Percentiles rank a stretch among this genome's conserved stretches.
These are phyloP conservation scores for Cladosporium sp. DNA, from an alignment of 2,329 filamentous ascomycete genomes.

Conservation along the genomic window DNA sequence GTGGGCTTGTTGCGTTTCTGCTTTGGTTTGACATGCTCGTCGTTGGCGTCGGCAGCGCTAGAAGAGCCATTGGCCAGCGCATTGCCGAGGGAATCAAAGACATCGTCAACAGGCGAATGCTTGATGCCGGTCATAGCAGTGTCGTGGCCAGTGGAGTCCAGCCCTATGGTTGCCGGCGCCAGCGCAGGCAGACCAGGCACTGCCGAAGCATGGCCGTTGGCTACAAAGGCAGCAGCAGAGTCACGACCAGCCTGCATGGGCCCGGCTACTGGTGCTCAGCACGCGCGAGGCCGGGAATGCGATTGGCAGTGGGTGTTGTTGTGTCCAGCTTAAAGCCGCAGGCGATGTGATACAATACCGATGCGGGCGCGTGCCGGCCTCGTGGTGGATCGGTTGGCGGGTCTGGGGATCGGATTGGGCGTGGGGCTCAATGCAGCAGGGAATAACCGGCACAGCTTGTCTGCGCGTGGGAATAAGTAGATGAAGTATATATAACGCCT, in stretches of 20 bases:
- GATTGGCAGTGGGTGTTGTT: not conserved
- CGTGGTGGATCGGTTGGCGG: not conserved
- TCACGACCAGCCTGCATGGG: conserved; percentile 4
- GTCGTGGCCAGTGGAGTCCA: no score
- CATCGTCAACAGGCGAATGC: not conserved
- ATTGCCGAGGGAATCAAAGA: not conserved
- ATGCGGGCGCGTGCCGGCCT: no score
- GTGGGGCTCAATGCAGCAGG: not conserved
- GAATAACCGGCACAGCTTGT: not conserved
- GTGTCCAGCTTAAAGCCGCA: conserved; percentile 12
- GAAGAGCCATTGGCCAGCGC: not conserved
- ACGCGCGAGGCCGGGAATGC: not conserved
- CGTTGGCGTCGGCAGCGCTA: not conserved
- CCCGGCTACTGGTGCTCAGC: not conserved
- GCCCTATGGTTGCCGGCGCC: conserved; percentile 1
- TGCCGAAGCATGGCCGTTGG: not conserved
- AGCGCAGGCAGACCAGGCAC: conserved; percentile 2
- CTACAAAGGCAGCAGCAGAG: not conserved
- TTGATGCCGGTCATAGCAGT: not conserved
- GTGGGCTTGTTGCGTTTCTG: conserved; percentile 84
- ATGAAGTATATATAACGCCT: not conserved
- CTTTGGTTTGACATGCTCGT: conserved; percentile 39
- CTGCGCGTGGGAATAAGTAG: not conserved
- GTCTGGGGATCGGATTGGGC: not conserved
- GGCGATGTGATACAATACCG: not conserved